A percentile compares a stretch with the other conserved stretches of the same genome.
phyloP scores from a whole-genome alignment of 1,284 basidiomycete genomes.

The Fomitopsis betulina region DNA sequence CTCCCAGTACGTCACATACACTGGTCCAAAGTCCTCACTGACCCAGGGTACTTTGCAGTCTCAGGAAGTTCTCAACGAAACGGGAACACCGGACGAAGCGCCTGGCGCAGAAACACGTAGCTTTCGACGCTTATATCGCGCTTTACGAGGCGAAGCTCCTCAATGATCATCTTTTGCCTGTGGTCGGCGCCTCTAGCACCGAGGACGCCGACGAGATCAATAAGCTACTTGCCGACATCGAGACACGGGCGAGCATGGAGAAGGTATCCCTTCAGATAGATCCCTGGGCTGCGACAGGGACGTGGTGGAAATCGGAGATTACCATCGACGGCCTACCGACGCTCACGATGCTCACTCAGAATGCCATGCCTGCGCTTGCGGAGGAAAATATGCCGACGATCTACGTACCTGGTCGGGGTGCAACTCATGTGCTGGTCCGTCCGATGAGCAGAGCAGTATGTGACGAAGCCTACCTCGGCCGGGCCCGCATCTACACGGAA shows the following conservation, averaged over 20 bases:
- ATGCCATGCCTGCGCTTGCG: conserved; percentile 33
- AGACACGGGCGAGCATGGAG: conserved; percentile 52
- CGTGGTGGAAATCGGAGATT: conserved; percentile 52
- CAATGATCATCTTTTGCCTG: conserved; percentile 70
- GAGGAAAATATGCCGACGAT: conserved; percentile 42
- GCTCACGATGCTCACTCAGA: conserved; percentile 48
- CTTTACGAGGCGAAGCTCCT: conserved; percentile 60
- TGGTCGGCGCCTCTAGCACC: conserved; percentile 47
- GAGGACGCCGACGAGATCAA: conserved; percentile 63
- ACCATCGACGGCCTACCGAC: conserved; percentile 44
- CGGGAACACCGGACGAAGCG: conserved; percentile 47
- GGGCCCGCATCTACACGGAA: conserved; percentile 49
- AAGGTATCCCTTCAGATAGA: conserved; percentile 57
- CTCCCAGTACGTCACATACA: conserved; percentile 22
- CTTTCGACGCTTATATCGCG: conserved; percentile 62
- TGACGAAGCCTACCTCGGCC: conserved; percentile 27
- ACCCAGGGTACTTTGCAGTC: conserved; percentile 11
- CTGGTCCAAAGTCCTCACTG: not conserved
- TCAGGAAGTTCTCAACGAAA: conserved; percentile 49
- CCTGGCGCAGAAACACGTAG: conserved; percentile 64
- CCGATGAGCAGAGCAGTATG: conserved; percentile 23
- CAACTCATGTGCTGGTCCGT: conserved; percentile 29
- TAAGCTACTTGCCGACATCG: conserved; percentile 55
- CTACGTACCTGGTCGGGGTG: conserved; percentile 38
- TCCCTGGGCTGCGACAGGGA: conserved; percentile 45